Evolutionary conservation across 257 asterid species (phyloP).

Genomic region (Solanum pinnatisectum): DNA sequence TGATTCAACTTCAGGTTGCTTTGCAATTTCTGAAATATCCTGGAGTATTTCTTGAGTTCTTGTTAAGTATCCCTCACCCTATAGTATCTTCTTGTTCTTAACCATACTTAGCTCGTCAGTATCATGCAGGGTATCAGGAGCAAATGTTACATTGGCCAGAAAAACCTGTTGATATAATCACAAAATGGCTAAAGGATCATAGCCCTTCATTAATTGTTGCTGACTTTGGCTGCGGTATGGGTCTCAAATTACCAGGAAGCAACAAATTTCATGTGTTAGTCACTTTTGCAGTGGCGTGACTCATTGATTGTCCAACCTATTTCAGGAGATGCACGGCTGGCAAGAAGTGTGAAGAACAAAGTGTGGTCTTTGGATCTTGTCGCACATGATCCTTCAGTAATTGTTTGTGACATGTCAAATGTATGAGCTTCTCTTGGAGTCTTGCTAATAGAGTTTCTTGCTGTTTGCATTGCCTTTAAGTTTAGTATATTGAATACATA

Average conservation of each 20-base stretch:
- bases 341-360: constrained; percentile 75
- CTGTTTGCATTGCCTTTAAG: neutral
- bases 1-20: neutral
- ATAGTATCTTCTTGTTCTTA: neutral
- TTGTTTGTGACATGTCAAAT: constrained; percentile 91
- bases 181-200: constrained; percentile 63
- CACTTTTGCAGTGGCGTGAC: neutral
- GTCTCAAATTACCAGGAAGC: neutral
- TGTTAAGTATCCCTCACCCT: neutral
- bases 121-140: constrained; percentile 93
- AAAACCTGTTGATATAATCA: constrained; percentile 66
- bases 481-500: neutral
- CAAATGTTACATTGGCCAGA: constrained; percentile 95
- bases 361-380: constrained; percentile 86
- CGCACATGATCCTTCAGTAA: constrained; percentile 68
- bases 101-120: constrained; percentile 43
- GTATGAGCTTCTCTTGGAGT: constrained; percentile 26
- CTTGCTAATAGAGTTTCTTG: neutral
- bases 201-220: constrained; percentile 64
- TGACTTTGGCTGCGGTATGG: constrained; percentile 94
- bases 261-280: neutral
- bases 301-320: constrained; percentile 1
- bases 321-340: constrained; percentile 85
- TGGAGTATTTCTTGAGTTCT: neutral
- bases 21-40: neutral